phyloP scores from a whole-genome alignment of 176 grass and related monocot genomes.

The Eleusine coracana region DNA sequence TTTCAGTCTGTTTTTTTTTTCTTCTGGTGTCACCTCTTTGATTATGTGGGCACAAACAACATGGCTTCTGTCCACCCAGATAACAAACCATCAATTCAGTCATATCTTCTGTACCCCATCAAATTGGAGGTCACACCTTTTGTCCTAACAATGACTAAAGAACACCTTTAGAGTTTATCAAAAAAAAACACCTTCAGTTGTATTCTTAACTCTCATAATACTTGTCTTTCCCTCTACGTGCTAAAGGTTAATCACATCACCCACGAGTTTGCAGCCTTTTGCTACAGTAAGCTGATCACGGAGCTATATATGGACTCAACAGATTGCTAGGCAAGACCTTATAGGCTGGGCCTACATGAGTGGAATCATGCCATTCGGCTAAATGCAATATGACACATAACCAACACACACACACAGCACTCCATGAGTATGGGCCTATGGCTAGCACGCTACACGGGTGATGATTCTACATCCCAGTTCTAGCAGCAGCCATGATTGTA shows the following conservation, averaged over 20 bases:
- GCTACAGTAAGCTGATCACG: not conserved
- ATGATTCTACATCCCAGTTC: constrained; percentile 8
- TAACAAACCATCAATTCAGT: constrained; percentile 25
- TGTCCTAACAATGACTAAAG: not conserved
- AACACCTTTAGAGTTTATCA: not conserved
- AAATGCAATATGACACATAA: not conserved
- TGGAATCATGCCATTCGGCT: constrained; percentile 2
- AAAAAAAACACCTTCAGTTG: not conserved
- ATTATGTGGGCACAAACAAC: constrained; percentile 9
- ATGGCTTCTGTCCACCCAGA: not conserved
- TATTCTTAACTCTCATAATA: not conserved
- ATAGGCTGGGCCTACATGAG: not conserved
- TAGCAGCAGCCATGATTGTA: not conserved
- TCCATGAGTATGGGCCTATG: not conserved
- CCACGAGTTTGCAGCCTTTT: not conserved
- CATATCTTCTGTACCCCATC: not conserved
- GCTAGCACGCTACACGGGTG: not conserved
- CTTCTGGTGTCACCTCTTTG: constrained; percentile 4
- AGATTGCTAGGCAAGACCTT: not conserved
- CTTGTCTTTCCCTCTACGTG: not conserved
- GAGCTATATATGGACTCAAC: not conserved
- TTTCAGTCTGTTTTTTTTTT: not conserved
- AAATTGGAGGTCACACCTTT: not conserved
- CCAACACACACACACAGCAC: not conserved
- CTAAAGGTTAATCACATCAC: not conserved